Evolutionary conservation across 2,329 filamentous ascomycete species (phyloP).

Genomic region (Penicillium sp.): DNA sequence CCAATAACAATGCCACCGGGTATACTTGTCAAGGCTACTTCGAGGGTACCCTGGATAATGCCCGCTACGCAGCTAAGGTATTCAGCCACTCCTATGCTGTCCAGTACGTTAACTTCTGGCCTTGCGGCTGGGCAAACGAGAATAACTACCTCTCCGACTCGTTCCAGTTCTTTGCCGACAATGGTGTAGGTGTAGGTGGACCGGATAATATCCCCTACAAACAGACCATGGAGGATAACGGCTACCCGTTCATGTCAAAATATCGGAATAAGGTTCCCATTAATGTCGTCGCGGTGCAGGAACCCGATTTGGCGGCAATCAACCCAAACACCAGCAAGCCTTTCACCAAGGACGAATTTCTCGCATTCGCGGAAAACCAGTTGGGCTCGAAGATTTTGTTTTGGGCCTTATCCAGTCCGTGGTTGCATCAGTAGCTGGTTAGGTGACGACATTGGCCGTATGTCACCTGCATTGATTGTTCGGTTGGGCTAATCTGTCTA

Average conservation of each 20-base stretch:
- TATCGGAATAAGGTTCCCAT: neutral
- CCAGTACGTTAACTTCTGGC: neutral
- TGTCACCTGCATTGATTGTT: no score
- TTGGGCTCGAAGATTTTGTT: neutral
- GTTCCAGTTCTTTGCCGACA: slow-evolving; percentile 3
- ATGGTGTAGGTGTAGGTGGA: slow-evolving; percentile 8
- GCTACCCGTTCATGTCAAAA: neutral
- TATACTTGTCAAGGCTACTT: neutral
- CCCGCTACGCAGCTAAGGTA: neutral
- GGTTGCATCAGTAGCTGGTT: neutral
- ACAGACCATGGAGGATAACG: slow-evolving; percentile 6
- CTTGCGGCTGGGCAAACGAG: neutral
- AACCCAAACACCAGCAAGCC: neutral
- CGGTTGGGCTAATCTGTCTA: neutral
- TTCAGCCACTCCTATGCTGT: neutral
- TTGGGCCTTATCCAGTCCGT: neutral
- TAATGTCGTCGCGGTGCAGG: neutral
- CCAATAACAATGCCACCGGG: neutral
- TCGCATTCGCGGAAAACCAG: neutral
- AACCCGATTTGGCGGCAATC: neutral
- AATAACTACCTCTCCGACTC: slow-evolving; percentile 1
- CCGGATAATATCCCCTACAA: slow-evolving; percentile 6
- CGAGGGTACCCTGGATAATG: neutral
- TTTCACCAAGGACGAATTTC: neutral
- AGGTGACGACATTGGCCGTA: no score